Base-by-base conservation (phyloP, 106 monocot species). In the Chionographis japonica region DNA sequence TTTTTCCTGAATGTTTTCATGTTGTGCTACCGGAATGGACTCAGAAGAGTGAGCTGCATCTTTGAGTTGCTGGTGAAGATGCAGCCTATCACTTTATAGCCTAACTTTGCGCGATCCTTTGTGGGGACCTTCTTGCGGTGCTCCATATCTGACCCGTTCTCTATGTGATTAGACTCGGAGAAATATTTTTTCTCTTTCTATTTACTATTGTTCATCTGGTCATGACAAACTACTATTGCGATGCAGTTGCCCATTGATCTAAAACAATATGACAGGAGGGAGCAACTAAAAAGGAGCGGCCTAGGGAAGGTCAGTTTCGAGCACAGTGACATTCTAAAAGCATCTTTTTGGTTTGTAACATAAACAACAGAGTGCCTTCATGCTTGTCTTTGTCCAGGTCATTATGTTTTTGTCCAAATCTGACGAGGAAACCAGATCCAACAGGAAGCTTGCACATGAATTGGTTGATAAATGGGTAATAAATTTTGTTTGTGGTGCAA, bases 391-490 rank as follows among this genome's bases (percentile, higher is more conserved):
- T 50, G 4, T 70, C 14, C 76, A 98, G 98, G 98, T 98, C 40
- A 90, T 98, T 53, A 98, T 98, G 98, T 98, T 98, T 75, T 75
- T 98, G 66, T 98, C 89, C 52, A 98, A 87, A 81, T 90, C 98
- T 68, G 98, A 98, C 61, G 92, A 98, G 72, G 98, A 98, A 75
- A 98, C 92, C 37, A 93, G 92, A 58, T 38, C 85, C 66, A 98
- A 98, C 58, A 85, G 83, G 73, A 98, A 78, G 60, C 79, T 93
- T 60, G 98, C 98, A 39, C 92, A 90, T 68, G 98, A 98, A 57
- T 78, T 98, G 62, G 98, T 98, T 58, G 98, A 98, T 78, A 98
- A 93, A 85, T 98, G 98, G 98, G 98, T 98, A 87, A 72, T 66
- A 38, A n/a, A 51, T 3, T 15, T 59, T 6, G 54, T 51, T 60